phyloP scores from a whole-genome alignment of 805 yeast genomes.

The Metschnikowia anglica region DNA sequence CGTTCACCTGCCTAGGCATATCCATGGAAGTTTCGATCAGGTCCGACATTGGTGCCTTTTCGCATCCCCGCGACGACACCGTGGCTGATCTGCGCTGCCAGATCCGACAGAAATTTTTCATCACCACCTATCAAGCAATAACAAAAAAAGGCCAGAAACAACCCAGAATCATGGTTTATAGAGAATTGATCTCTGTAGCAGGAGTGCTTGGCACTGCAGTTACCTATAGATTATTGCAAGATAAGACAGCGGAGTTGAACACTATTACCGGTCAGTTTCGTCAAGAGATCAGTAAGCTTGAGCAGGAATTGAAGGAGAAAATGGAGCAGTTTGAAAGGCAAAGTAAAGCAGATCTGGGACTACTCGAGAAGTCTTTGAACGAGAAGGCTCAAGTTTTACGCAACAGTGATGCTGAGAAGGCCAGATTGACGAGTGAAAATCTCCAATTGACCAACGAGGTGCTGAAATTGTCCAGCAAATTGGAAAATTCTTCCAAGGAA shows the following conservation, averaged over 20 bases:
- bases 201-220: conserved; percentile 11
- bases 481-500: conserved; percentile 5
- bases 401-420: conserved; percentile 4
- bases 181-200: conserved; percentile 10
- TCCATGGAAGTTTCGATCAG: conserved; percentile 1
- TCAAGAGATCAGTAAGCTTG: conserved; percentile 6
- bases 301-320: conserved; percentile 10
- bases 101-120: neutral
- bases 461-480: conserved; percentile 1
- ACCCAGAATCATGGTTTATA: conserved; percentile 6
- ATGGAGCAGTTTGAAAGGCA: conserved; percentile 5
- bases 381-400: conserved; percentile 2
- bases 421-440: conserved; percentile 4
- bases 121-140: neutral
- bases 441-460: conserved; percentile 4
- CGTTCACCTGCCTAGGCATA: too few species aligned
- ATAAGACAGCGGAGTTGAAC: conserved; percentile 7
- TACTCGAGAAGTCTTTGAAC: conserved; percentile 3
- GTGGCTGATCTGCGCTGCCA: conserved; percentile 3
- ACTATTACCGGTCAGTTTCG: conserved; percentile 4
- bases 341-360: conserved; percentile 1
- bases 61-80: conserved; percentile 4
- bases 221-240: conserved; percentile 12
- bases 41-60: neutral
- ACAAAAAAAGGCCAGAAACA: neutral